These are phyloP conservation scores for Luvunga scandens DNA, from an alignment of 345 rosid species.

Conservation along the genomic window DNA sequence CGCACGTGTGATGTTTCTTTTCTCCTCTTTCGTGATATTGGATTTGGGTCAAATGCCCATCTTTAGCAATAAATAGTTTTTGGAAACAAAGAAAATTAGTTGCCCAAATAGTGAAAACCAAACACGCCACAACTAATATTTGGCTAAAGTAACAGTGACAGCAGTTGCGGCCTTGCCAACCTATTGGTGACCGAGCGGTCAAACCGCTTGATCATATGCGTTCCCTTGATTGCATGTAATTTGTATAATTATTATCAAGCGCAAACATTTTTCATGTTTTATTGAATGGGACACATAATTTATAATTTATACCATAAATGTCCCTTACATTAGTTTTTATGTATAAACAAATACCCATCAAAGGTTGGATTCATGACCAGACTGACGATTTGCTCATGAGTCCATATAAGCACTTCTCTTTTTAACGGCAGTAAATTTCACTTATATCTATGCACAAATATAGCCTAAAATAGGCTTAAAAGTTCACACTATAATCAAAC, in stretches of 20 bases:
- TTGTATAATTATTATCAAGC: neutral
- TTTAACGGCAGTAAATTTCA: too few species aligned
- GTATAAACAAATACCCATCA: too few species aligned
- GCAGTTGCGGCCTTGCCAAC: constrained; percentile 11
- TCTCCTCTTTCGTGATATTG: neutral
- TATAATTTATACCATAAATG: too few species aligned
- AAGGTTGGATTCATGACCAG: too few species aligned
- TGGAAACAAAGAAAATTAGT: neutral
- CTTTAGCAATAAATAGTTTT: neutral
- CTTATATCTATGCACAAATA: too few species aligned
- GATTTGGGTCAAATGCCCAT: constrained; percentile 9
- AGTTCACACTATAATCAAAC: too few species aligned
- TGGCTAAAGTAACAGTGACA: constrained; percentile 28
- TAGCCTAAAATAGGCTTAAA: too few species aligned
- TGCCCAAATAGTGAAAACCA: neutral
- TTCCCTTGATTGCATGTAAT: neutral
- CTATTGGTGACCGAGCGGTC: constrained; percentile 32
- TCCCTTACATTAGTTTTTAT: too few species aligned
- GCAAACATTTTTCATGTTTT: neutral
- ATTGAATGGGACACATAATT: too few species aligned
- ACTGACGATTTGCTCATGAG: too few species aligned
- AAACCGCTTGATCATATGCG: constrained; percentile 21
- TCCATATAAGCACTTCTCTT: too few species aligned
- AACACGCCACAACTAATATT: neutral
- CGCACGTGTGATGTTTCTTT: constrained; percentile 46